A percentile compares a stretch with the other conserved stretches of the same genome.
phyloP scores from a whole-genome alignment of 129 eudicot genomes.

The Kitagawia praeruptora region DNA sequence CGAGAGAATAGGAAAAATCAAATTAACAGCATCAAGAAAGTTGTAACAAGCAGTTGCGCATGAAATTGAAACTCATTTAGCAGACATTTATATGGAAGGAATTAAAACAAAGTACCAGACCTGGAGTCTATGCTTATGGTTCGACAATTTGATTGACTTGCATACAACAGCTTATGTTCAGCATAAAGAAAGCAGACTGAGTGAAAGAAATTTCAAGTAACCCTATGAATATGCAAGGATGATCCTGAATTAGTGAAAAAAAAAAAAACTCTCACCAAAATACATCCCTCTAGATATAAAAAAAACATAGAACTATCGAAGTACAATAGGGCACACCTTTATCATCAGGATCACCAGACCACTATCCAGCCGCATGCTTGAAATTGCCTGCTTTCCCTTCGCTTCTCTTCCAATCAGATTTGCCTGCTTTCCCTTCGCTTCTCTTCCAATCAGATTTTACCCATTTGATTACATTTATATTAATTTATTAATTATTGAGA shows the following conservation, averaged over 20 bases:
- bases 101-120: too few relatives aligned
- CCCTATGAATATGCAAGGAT: background rate
- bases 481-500: too few relatives aligned
- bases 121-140: too few relatives aligned
- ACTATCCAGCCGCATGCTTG: slow-evolving; percentile 95
- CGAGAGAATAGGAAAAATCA: too few relatives aligned
- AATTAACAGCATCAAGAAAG: too few relatives aligned
- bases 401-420: too few relatives aligned
- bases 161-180: too few relatives aligned
- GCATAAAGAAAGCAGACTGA: background rate
- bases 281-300: background rate
- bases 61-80: too few relatives aligned
- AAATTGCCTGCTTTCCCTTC: too few relatives aligned
- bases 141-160: too few relatives aligned
- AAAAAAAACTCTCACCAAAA: background rate
- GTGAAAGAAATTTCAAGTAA: background rate
- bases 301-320: background rate
- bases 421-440: slow-evolving; percentile 89
- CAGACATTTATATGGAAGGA: too few relatives aligned
- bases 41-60: too few relatives aligned
- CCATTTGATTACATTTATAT: slow-evolving; percentile 38
- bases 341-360: slow-evolving; percentile 95
- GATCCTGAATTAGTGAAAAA: background rate
- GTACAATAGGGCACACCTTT: slow-evolving; percentile 43
- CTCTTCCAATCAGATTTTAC: slow-evolving; percentile 92